Conservation (phyloP, 2,329 filamentous ascomycete species). For the Aspergillus clavatus region DNA sequence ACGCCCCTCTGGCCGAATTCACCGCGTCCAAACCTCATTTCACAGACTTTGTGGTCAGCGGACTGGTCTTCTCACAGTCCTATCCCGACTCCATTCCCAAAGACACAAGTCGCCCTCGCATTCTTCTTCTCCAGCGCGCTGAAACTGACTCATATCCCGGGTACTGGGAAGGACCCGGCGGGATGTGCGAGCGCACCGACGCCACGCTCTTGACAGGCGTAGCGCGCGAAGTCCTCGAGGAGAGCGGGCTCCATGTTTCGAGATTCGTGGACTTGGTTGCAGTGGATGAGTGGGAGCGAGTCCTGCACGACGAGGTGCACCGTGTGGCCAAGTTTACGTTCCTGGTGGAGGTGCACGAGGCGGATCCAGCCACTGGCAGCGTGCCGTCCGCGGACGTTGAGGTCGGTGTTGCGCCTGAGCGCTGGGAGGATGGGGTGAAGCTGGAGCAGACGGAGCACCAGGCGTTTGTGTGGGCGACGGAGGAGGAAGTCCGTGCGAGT, state of each 20-base stretch:
- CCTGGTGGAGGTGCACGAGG: conserved; percentile 33
- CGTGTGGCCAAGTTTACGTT: conserved; percentile 35
- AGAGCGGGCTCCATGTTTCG: conserved; percentile 46
- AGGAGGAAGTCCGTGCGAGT: conserved; percentile 28
- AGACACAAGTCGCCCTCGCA: conserved; percentile 21
- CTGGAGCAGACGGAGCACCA: conserved; percentile 35
- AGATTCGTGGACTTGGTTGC: conserved; percentile 41
- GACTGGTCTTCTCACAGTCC: conserved; percentile 25
- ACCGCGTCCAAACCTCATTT: conserved; percentile 24
- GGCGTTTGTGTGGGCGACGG: conserved; percentile 34
- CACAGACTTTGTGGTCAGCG: conserved; percentile 25
- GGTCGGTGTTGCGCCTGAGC: background rate
- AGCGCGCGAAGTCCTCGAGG: conserved; percentile 49
- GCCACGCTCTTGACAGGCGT: conserved; percentile 46
- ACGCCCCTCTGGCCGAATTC: conserved; percentile 24
- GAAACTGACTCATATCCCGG: conserved; percentile 36
- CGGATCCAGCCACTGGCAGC: background rate
- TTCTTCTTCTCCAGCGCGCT: conserved; percentile 45
- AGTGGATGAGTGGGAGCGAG: conserved; percentile 29
- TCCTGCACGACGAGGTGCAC: conserved; percentile 16
- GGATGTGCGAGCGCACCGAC: conserved; percentile 44
- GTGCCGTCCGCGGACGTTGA: background rate
- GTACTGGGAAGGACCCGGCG: conserved; percentile 51
- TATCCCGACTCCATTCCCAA: conserved; percentile 2
- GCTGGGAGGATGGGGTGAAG: conserved; percentile 22